A percentile compares a stretch with the other conserved stretches of the same genome.
phyloP scores from a whole-genome alignment of 2,329 filamentous ascomycete genomes.

The Ilyonectria sp. region DNA sequence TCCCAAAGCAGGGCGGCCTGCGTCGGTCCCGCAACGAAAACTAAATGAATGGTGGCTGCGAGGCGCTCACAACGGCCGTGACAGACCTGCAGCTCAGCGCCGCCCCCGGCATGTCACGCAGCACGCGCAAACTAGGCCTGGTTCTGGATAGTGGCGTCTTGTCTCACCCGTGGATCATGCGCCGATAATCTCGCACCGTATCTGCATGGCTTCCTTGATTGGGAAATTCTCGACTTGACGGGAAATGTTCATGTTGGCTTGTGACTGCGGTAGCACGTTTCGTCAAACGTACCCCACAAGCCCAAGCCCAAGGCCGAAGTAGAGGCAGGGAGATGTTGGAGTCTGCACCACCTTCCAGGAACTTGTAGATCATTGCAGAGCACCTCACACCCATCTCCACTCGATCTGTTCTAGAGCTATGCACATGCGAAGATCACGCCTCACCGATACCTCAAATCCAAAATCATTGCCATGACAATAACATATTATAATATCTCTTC shows the following conservation, averaged over 20 bases:
- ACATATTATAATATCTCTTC: background rate
- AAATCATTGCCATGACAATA: background rate
- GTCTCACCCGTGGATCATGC: background rate
- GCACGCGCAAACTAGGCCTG: background rate
- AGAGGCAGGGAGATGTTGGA: background rate
- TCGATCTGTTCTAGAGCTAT: background rate
- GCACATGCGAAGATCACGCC: background rate
- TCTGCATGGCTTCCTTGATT: conserved; percentile 24
- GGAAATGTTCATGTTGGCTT: conserved; percentile 2
- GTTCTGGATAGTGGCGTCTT: conserved; percentile 1
- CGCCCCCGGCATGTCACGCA: conserved; percentile 21
- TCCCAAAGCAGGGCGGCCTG: background rate
- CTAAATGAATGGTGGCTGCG: conserved; percentile 15
- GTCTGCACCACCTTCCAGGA: background rate
- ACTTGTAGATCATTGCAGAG: background rate
- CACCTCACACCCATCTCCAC: background rate
- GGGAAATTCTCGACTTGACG: conserved; percentile 6
- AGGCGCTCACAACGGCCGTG: conserved; percentile 20
- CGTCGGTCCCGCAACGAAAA: conserved; percentile 16
- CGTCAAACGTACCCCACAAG: background rate
- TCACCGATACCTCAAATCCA: background rate
- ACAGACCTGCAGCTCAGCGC: conserved; percentile 23
- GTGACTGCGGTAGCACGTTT: conserved; percentile 7
- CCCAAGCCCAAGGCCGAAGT: background rate
- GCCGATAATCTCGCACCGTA: conserved; percentile 17